A percentile compares a stretch with the other conserved stretches of the same genome.
phyloP scores from a whole-genome alignment of 2,329 filamentous ascomycete genomes.

The Calonectria henricotiae region DNA sequence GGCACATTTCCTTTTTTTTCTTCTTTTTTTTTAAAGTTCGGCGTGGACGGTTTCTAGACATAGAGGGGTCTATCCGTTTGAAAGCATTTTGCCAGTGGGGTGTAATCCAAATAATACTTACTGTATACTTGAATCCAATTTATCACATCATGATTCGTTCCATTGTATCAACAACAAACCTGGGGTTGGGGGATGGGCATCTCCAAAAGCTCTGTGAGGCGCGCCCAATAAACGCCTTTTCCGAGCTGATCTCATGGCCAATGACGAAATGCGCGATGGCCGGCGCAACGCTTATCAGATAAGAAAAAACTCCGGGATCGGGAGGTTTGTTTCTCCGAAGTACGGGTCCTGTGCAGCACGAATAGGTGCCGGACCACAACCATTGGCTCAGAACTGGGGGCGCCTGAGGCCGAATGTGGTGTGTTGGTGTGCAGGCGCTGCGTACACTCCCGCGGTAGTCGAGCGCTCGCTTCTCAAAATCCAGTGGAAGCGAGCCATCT shows the following conservation, averaged over 20 bases:
- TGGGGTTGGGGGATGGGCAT: constrained; percentile 3
- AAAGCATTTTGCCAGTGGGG: background rate
- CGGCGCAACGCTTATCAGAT: constrained; percentile 46
- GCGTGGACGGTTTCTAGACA: constrained; percentile 23
- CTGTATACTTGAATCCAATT: background rate
- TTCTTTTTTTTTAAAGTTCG: constrained; percentile 22
- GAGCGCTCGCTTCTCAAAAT: constrained; percentile 50
- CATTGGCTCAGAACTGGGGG: constrained; percentile 36
- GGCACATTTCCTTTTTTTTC: constrained; percentile 31
- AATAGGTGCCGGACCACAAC: background rate
- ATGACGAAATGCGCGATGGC: constrained; percentile 48
- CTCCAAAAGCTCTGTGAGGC: constrained; percentile 1
- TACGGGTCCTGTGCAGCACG: constrained; percentile 35
- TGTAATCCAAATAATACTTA: constrained; percentile 14
- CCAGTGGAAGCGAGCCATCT: constrained; percentile 45
- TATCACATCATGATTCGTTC: background rate
- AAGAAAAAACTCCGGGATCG: constrained; percentile 48
- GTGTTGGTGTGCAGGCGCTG: constrained; percentile 37
- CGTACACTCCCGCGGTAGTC: constrained; percentile 42
- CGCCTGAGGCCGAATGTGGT: constrained; percentile 44
- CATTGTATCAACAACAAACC: constrained; percentile 18
- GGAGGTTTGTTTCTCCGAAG: constrained; percentile 48
- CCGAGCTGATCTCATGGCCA: constrained; percentile 19
- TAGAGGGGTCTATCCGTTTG: constrained; percentile 3
- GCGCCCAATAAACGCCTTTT: constrained; percentile 3